These are phyloP conservation scores for Kodamaea suecica DNA, from an alignment of 1,139 yeast species.

Conservation along the genomic window DNA sequence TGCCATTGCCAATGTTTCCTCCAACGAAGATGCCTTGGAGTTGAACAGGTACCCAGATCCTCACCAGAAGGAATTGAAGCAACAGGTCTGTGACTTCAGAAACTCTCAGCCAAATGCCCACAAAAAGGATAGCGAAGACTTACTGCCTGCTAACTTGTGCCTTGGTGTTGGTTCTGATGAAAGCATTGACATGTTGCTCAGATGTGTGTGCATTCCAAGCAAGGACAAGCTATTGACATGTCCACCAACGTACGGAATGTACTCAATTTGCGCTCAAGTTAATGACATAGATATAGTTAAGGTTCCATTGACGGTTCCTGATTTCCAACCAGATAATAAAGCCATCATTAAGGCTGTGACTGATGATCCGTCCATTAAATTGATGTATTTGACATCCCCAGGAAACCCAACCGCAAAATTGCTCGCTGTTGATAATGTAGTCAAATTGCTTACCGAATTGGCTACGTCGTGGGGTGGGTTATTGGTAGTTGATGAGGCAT, in stretches of 20 bases:
- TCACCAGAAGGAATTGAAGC: slow-evolving; percentile 79
- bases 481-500: slow-evolving; percentile 91
- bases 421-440: slow-evolving; percentile 47
- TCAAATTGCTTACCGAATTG: slow-evolving; percentile 48
- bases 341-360: slow-evolving; percentile 52
- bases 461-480: slow-evolving; percentile 63
- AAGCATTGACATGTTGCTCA: slow-evolving; percentile 81
- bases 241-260: slow-evolving; percentile 99
- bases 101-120: slow-evolving; percentile 43
- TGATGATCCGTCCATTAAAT: slow-evolving; percentile 60
- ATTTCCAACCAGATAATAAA: slow-evolving; percentile 64
- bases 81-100: slow-evolving; percentile 67
- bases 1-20: slow-evolving; percentile 40
- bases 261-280: slow-evolving; percentile 82
- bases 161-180: slow-evolving; percentile 98
- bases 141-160: slow-evolving; percentile 70
- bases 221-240: slow-evolving; percentile 77
- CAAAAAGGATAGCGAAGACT: slow-evolving; percentile 20
- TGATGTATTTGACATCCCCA: slow-evolving; percentile 91
- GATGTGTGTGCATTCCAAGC: slow-evolving; percentile 84
- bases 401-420: slow-evolving; percentile 91
- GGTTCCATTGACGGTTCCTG: slow-evolving; percentile 58
- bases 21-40: slow-evolving; percentile 37
- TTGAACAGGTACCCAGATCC: slow-evolving; percentile 96
- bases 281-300: slow-evolving; percentile 78